Evolutionary conservation across 192 early-diverging fungal genomes (phyloP).

Genomic region (Backusella westeae): DNA sequence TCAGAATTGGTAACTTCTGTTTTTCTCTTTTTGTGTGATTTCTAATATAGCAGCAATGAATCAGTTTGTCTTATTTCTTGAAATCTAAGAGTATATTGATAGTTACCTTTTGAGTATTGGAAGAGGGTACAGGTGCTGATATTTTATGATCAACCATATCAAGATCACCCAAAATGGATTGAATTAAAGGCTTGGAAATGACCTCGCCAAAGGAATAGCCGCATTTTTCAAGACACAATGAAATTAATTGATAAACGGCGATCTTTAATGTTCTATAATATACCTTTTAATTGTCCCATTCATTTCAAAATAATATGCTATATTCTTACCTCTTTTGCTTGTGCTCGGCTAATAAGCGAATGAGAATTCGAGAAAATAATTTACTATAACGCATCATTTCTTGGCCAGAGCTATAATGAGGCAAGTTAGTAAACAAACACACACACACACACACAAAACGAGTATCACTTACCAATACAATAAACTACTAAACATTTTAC

Average conservation of each 20-base stretch:
- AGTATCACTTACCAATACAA: conserved; percentile 38
- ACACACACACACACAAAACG: not conserved
- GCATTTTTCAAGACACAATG: conserved; percentile 45
- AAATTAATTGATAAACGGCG: conserved; percentile 39
- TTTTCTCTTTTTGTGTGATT: conserved; percentile 32
- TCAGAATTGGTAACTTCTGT: conserved; percentile 37
- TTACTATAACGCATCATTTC: conserved; percentile 29
- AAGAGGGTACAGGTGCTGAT: not conserved
- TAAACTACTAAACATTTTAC: conserved; percentile 41
- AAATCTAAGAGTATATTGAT: not conserved
- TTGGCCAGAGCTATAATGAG: conserved; percentile 27
- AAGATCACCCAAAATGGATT: conserved; percentile 41
- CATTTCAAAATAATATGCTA: too few relatives aligned
- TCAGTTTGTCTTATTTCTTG: not conserved
- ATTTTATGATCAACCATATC: conserved; percentile 23
- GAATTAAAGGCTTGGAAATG: conserved; percentile 38
- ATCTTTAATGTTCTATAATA: conserved; percentile 32
- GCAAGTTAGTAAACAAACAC: not conserved
- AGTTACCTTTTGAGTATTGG: not conserved
- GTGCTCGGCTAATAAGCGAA: conserved; percentile 36
- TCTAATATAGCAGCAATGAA: not conserved
- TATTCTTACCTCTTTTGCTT: conserved; percentile 30
- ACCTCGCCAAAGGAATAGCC: conserved; percentile 46
- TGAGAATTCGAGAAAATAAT: conserved; percentile 31
- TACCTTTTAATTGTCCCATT: not conserved